Evolutionary conservation across 75 land plant species (phyloP).

Genomic region (Adiantum capillusveneris): DNA sequence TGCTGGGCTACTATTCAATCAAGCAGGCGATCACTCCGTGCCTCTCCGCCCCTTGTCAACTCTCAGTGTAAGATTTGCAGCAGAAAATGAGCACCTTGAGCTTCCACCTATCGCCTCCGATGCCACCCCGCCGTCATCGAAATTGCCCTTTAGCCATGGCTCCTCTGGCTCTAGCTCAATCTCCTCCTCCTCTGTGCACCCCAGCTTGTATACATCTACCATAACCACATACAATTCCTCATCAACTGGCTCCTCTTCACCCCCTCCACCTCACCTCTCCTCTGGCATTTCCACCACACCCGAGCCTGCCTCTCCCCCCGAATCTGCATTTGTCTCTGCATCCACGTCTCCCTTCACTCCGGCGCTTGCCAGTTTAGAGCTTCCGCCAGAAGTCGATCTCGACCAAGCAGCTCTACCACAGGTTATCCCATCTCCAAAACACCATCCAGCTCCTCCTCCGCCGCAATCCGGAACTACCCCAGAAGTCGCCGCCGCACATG

Average conservation of each 20-base stretch:
- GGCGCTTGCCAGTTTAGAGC: conserved; percentile 8
- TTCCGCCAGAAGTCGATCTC: not conserved
- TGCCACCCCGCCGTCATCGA: no score
- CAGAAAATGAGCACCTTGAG: no score
- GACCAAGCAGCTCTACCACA: conserved; percentile 4
- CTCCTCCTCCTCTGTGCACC: no score
- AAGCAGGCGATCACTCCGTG: no score
- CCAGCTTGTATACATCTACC: no score
- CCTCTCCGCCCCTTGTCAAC: no score
- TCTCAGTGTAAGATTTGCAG: no score
- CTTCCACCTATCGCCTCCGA: no score
- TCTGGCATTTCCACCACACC: conserved; percentile 24
- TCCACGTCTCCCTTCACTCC: conserved; percentile 78
- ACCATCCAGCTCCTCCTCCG: not conserved
- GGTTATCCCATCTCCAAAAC: not conserved
- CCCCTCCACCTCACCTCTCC: not conserved
- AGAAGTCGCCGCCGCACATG: not conserved
- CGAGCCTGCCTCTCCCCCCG: conserved; percentile 44
- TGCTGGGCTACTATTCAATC: no score
- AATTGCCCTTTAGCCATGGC: no score
- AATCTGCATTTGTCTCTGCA: conserved; percentile 78
- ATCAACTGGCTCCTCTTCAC: not conserved
- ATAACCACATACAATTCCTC: not conserved
- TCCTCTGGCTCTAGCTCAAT: no score
- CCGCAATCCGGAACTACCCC: not conserved